A percentile compares a stretch with the other conserved stretches of the same genome.
These are phyloP conservation scores for Acacia crassicarpa DNA, from an alignment of 306 rosid species.

Conservation along the genomic window DNA sequence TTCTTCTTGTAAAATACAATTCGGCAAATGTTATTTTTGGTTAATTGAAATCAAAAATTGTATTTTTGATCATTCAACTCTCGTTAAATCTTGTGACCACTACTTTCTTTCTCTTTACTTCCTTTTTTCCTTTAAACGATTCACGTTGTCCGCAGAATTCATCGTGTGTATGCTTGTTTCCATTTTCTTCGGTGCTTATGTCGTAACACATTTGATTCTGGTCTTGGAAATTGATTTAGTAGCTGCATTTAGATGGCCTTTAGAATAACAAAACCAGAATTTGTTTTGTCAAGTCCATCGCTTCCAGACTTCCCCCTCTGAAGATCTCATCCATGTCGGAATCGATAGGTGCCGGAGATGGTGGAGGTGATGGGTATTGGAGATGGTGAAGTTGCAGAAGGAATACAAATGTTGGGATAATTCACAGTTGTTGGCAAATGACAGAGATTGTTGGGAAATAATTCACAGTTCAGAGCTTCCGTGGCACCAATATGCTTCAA, in stretches of 20 bases:
- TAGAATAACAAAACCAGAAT: too few species aligned
- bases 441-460: too few species aligned
- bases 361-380: too few species aligned
- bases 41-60: background rate
- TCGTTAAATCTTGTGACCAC: constrained; percentile 23
- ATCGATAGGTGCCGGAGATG: too few species aligned
- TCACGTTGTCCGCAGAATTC: constrained; percentile 10
- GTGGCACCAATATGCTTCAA: too few species aligned
- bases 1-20: background rate
- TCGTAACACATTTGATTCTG: constrained; percentile 28
- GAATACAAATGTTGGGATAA: too few species aligned
- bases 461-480: too few species aligned
- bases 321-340: too few species aligned
- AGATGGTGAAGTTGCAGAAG: too few species aligned
- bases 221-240: constrained; percentile 15
- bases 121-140: constrained; percentile 17
- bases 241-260: background rate
- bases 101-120: background rate
- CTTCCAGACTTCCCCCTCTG: too few species aligned
- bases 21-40: background rate
- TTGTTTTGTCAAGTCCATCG: too few species aligned
- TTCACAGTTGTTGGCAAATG: too few species aligned
- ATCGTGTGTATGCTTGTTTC: constrained; percentile 8
- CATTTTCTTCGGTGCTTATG: constrained; percentile 38
- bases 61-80: constrained; percentile 3